These are phyloP conservation scores for Coffea humblotiana DNA, from an alignment of 305 asterid species.

Conservation along the genomic window DNA sequence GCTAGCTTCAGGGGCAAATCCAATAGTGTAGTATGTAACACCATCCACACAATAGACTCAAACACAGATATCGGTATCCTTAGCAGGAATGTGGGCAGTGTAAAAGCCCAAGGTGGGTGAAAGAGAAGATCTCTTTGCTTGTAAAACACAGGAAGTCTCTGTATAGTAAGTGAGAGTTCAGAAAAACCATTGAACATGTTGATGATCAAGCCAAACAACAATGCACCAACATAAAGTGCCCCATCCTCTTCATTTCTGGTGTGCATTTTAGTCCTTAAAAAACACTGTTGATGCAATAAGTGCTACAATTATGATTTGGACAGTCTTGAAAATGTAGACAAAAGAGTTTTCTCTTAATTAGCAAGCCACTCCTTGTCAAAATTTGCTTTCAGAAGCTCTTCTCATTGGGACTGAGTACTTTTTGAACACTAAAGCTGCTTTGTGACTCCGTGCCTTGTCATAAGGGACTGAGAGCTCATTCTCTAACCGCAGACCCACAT, in stretches of 20 bases:
- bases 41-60: constrained; percentile 67
- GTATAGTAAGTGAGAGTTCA: constrained; percentile 60
- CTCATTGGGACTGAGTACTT: constrained; percentile 21
- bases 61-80: constrained; percentile 65
- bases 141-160: constrained; percentile 84
- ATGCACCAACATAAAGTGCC: constrained; percentile 51
- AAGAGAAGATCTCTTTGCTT: constrained; percentile 80
- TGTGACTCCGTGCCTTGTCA: constrained; percentile 23
- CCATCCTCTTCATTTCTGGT: constrained; percentile 53
- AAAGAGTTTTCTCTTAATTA: constrained; percentile 35
- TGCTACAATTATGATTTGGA: constrained; percentile 47
- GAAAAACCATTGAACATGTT: constrained; percentile 78
- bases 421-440: constrained; percentile 27
- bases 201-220: constrained; percentile 49
- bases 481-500: constrained; percentile 24
- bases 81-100: constrained; percentile 65
- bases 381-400: constrained; percentile 27
- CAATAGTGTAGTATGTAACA: constrained; percentile 72
- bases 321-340: constrained; percentile 25
- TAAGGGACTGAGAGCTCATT: constrained; percentile 28
- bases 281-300: constrained; percentile 50
- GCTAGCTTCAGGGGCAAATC: constrained; percentile 83
- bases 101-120: constrained; percentile 82
- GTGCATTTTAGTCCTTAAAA: constrained; percentile 45
- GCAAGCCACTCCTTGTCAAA: constrained; percentile 34